Evolutionary conservation across 78 protist genomes (phyloP).

Genomic region (Dictyostelium discoideum): DNA sequence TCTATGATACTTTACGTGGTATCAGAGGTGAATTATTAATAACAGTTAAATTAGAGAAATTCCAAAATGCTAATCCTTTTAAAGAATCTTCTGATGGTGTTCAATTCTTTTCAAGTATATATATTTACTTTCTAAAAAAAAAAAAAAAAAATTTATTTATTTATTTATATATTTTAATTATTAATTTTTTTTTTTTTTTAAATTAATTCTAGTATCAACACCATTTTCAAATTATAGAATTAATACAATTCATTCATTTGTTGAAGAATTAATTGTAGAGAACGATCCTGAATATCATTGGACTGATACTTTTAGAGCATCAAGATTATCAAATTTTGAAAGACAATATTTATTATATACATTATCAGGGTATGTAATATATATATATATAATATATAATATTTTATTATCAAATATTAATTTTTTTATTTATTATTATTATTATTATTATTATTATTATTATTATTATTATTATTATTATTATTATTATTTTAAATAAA

Average conservation of each 20-base stretch:
- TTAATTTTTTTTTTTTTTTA: too few relatives aligned
- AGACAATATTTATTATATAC: constrained; percentile 83
- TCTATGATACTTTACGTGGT: constrained; percentile 93
- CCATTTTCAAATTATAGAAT: constrained; percentile 80
- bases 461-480: too few relatives aligned
- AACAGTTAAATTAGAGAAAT: constrained; percentile 76
- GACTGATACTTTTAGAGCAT: constrained; percentile 86
- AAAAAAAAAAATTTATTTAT: background rate
- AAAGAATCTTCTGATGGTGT: constrained; percentile 90
- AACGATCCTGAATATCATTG: constrained; percentile 97
- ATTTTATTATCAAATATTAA: background rate
- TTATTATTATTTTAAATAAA: background rate
- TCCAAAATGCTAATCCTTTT: constrained; percentile 87
- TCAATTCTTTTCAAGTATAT: constrained; percentile 83
- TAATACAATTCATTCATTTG: constrained; percentile 53
- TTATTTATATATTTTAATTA: background rate
- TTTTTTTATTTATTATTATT: background rate
- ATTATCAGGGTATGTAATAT: constrained; percentile 81
- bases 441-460: too few relatives aligned
- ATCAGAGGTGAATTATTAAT: constrained; percentile 92
- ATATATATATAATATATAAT: background rate
- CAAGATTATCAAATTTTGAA: constrained; percentile 89
- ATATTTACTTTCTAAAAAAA: background rate
- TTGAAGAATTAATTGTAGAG: constrained; percentile 85
- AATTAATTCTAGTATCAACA: constrained; percentile 43